Evolutionary conservation across 1,139 yeast genomes (phyloP), one percentile per base, ranked within the genome.

Genomic region (Suhomyces terraborum): DNA sequence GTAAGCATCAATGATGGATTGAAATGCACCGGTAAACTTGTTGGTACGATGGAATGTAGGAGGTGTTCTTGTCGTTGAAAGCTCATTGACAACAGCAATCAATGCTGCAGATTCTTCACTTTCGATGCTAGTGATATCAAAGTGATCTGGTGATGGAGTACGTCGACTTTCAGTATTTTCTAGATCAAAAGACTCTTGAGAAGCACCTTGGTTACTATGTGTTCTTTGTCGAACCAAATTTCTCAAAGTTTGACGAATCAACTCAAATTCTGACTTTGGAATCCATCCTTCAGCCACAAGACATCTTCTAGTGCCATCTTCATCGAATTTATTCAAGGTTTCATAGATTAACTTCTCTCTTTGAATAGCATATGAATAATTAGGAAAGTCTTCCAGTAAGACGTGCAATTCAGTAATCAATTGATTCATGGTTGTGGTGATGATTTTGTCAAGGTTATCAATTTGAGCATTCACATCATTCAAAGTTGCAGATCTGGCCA

Each of bases 281-380:
- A 89, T 77, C 98, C 98, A 93, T 23, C 98, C 99, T 69, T 93
- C 98, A n/a, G 95, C 98, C 45, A 93, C 88, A 42, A 93, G 70
- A 46, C 95, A 86, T 54, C 93, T 79, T 64, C 98, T 78, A 27
- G 88, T 81, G 44, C 82, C 80, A 60, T 91, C 97, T 60, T 82
- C 88, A 58, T 85, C 87, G 64, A 91, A 89, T 53, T 79, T 73
- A 63, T 91, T 91, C 59, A 93, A 72, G 0, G 87, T 77, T 50
- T 83, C 79, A 61, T 81, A 88, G 27, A 89, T 82, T 23, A 83
- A 73, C 56, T 82, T 82, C 56, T 93, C 98, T 54, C 87, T 77
- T 39, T 76, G 72, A 29, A 88, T 69, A 18, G 73, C 72, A 43
- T 61, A 67, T 30, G 54, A 47, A 59, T 62, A 69, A 38, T 67